A percentile compares a stretch with the other conserved stretches of the same genome.
Evolutionary conservation across 2,329 filamentous ascomycete genomes (phyloP).

Genomic region (Colletotrichum theobromicola): DNA sequence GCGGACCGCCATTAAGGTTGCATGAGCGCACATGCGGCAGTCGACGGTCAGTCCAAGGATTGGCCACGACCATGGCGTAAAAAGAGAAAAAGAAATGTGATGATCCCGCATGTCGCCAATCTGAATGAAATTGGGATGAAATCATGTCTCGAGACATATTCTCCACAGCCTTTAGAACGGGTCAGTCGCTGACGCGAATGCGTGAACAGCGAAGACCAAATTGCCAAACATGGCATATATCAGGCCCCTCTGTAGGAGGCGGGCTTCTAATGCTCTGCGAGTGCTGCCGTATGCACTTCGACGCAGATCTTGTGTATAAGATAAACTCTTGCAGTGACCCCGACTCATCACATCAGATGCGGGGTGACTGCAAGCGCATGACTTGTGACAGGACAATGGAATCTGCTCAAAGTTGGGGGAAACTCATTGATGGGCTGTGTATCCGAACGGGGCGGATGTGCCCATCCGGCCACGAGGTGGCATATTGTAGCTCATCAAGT

Average conservation of each 20-base stretch:
- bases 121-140: not conserved
- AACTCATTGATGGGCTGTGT: not conserved
- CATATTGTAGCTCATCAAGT: not conserved
- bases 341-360: not conserved
- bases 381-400: not conserved
- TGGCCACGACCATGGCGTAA: not conserved
- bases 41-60: not conserved
- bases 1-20: slow-evolving; percentile 12
- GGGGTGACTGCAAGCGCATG: not conserved
- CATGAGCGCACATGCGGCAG: not conserved
- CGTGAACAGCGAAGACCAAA: not conserved
- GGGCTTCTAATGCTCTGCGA: not conserved
- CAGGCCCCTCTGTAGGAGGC: not conserved
- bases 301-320: not conserved
- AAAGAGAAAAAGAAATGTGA: not conserved
- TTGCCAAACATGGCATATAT: not conserved
- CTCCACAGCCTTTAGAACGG: not conserved
- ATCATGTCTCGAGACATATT: not conserved
- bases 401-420: not conserved
- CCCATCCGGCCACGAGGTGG: not conserved
- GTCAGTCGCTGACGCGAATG: not conserved
- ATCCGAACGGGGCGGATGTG: not conserved
- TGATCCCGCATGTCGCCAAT: not conserved
- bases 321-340: not conserved
- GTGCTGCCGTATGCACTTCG: not conserved